Base-by-base conservation (phyloP, 2,329 filamentous ascomycete species). In the Lecanicillium sp. region DNA sequence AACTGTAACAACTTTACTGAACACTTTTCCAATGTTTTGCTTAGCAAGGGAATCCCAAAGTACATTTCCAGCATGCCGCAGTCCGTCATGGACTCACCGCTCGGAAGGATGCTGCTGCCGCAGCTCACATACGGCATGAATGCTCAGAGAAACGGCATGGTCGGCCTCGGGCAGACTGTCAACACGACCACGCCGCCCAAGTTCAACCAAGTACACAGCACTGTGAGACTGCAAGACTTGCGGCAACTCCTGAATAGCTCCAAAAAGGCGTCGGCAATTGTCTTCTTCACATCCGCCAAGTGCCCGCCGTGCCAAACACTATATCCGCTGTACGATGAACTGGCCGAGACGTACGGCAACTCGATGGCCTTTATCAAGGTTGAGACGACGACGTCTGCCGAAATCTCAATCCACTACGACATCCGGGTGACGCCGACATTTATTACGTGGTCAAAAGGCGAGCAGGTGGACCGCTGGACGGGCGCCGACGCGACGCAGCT, bases 1-100 rank as follows among this genome's bases (percentile, higher is more conserved):
- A 98, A 98, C 63, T 97, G 91, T 72, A 98, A 97, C 70, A 96
- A 96, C 66, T 98, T 97, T 66, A 88, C 87, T 3, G 91, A 97
- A 60, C 90, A 95, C 52, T 84, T 97, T 55, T 74, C 88, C 53
- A 93, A 87, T 65, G 97, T 97, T 54, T 73, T 97, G 0, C 72
- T 96, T 1, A 91, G 93, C 19, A 86, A 83, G 56, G 87, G 88
- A 3, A 97, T 97, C 51, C 93, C 93, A 0, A 78, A 83, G 1
- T 83, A 95, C 58, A 97, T 98, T 55, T 78, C 81, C 24, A 88
- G 84, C 55, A 83, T 97, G 62, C 91, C 91, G 0, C 78, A 90
- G 59, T 86, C 84, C 1, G 90, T 97, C 8, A 74, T 97, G 11
- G 81, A 86, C 50, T 93, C 89, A 0, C 89, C 89, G 0, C 86